Conservation (phyloP, 2,329 filamentous ascomycete genomes). For the Pseudomassariella vexata region DNA sequence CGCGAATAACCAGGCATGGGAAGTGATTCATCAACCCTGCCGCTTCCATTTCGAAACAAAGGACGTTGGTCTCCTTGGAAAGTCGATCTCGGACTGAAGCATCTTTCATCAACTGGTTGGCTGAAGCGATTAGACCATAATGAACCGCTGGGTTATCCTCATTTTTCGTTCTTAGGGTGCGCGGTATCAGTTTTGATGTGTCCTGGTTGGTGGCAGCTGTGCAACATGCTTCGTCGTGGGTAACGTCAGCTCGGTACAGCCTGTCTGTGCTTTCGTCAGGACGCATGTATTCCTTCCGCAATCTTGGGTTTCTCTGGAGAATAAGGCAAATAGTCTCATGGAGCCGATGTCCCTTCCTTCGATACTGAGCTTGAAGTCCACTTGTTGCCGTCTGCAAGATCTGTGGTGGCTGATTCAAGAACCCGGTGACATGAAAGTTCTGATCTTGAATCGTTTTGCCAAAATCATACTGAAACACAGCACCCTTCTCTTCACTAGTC, state of each 20-base stretch:
- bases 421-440: constrained; percentile 9
- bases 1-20: constrained; percentile 21
- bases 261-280: constrained; percentile 19
- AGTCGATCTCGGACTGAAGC: constrained; percentile 18
- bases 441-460: constrained; percentile 19
- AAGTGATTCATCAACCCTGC: constrained; percentile 24
- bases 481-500: constrained; percentile 10
- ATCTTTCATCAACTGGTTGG: constrained; percentile 24
- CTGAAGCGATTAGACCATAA: constrained; percentile 28
- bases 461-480: constrained; percentile 27
- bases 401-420: constrained; percentile 5
- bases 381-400: constrained; percentile 8
- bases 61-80: neutral
- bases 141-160: constrained; percentile 21
- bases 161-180: neutral
- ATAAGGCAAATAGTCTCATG: constrained; percentile 20
- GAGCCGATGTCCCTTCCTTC: constrained; percentile 15
- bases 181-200: neutral
- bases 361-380: constrained; percentile 19
- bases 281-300: constrained; percentile 18
- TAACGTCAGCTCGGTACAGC: constrained; percentile 17
- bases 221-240: constrained; percentile 1
- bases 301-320: constrained; percentile 17
- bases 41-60: constrained; percentile 26
- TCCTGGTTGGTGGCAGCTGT: constrained; percentile 1